A percentile compares a stretch with the other conserved stretches of the same genome.
phyloP scores from a whole-genome alignment of 371 early-diverging fungal genomes.

The Blakeslea trispora region DNA sequence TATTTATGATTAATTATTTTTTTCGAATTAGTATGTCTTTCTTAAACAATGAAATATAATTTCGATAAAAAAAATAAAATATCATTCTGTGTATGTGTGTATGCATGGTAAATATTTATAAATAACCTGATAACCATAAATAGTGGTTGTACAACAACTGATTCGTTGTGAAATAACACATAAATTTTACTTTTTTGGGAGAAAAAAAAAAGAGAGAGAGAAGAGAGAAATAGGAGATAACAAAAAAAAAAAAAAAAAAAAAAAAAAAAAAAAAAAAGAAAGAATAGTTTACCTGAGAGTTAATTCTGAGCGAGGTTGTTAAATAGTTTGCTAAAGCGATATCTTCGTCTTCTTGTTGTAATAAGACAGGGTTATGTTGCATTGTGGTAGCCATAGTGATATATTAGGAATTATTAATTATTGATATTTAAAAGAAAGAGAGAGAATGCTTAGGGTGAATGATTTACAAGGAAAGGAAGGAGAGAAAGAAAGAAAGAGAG shows the following conservation, averaged over 20 bases:
- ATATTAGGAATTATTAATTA: not conserved
- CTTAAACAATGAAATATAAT: constrained; percentile 16
- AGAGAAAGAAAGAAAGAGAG: not conserved
- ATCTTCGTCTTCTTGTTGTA: constrained; percentile 29
- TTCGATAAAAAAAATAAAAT: too few relatives aligned
- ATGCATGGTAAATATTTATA: constrained; percentile 20
- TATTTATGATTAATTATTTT: too few relatives aligned
- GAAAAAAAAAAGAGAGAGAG: constrained; percentile 4
- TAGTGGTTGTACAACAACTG: constrained; percentile 22
- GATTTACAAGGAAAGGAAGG: not conserved
- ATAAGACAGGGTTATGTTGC: constrained; percentile 20
- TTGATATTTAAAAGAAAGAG: not conserved
- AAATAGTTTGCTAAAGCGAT: constrained; percentile 29
- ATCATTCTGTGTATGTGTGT: too few relatives aligned
- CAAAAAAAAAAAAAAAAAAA: constrained; percentile 6
- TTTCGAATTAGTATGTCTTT: too few relatives aligned
- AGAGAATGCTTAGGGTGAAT: too few relatives aligned
- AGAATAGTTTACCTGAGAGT: constrained; percentile 23
- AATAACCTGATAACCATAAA: constrained; percentile 30
- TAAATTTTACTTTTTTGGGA: too few relatives aligned
- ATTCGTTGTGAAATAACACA: constrained; percentile 20
- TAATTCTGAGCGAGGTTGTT: constrained; percentile 21
- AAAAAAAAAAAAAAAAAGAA: not conserved
- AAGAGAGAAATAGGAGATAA: constrained; percentile 8
- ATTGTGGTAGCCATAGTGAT: constrained; percentile 19